Evolutionary conservation across 495 filamentous ascomycete genomes (phyloP).

Genomic region (Penicillium fimorum): DNA sequence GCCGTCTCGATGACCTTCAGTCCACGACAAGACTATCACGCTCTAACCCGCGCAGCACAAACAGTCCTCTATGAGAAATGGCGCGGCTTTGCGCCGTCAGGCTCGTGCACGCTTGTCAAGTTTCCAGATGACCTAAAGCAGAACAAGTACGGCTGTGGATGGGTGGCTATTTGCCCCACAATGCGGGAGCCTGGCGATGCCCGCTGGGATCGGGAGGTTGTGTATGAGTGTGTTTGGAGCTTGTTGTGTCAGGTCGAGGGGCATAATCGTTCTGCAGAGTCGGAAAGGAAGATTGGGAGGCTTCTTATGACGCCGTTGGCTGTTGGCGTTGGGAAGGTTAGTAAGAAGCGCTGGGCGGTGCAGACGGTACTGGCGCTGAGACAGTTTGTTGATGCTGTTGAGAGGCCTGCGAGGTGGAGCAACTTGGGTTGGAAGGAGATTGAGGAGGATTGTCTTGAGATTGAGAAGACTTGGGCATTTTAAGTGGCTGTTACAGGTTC

Average conservation of each 20-base stretch:
- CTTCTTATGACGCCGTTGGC: conserved; percentile 51
- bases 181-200: conserved; percentile 44
- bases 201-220: conserved; percentile 52
- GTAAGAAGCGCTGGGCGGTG: conserved; percentile 44
- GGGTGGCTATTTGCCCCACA: conserved; percentile 52
- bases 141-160: conserved; percentile 39
- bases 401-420: conserved; percentile 35
- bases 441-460: conserved; percentile 21
- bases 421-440: conserved; percentile 33
- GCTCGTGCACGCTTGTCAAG: conserved; percentile 45
- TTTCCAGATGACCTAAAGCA: conserved; percentile 32
- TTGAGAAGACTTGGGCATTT: conserved; percentile 29
- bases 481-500: not conserved
- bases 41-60: conserved; percentile 45
- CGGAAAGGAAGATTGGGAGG: conserved; percentile 24
- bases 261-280: conserved; percentile 33
- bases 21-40: conserved; percentile 42
- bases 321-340: conserved; percentile 44
- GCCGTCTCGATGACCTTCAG: conserved; percentile 51
- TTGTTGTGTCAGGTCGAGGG: conserved; percentile 46
- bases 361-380: conserved; percentile 51
- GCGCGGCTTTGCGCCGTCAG: conserved; percentile 49
- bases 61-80: conserved; percentile 42
- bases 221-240: conserved; percentile 54
- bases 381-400: conserved; percentile 45